Conservation (phyloP, 2,329 filamentous ascomycete genomes). For the Bipolaris gigantea region DNA sequence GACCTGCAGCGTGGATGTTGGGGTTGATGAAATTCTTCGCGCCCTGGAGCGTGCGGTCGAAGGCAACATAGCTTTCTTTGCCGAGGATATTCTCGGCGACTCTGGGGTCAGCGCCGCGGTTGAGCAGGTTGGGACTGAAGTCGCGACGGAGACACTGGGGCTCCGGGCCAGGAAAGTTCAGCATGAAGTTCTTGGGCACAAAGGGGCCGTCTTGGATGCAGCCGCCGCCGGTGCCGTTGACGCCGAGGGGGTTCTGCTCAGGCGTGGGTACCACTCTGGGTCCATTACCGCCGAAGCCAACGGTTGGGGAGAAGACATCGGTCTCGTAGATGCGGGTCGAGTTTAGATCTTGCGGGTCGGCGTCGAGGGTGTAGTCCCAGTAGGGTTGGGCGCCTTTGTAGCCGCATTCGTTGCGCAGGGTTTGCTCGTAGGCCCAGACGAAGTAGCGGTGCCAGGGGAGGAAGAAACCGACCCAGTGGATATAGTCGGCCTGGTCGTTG, state of each 20-base stretch:
- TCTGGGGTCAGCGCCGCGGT: constrained; percentile 22
- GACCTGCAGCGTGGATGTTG: constrained; percentile 42
- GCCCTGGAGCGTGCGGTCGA: constrained; percentile 33
- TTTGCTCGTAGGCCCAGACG: constrained; percentile 25
- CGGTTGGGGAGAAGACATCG: constrained; percentile 22
- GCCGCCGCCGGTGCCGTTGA: constrained; percentile 37
- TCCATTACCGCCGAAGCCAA: constrained; percentile 44
- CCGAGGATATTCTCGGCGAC: constrained; percentile 27
- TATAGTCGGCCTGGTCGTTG: constrained; percentile 21
- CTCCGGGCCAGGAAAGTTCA: constrained; percentile 27
- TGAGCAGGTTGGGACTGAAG: constrained; percentile 32
- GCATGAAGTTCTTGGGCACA: constrained; percentile 21
- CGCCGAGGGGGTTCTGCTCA: constrained; percentile 27
- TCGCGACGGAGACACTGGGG: constrained; percentile 38
- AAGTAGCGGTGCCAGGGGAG: constrained; percentile 31
- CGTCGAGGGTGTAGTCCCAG: constrained; percentile 35
- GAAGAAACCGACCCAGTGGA: constrained; percentile 33
- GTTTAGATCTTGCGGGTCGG: constrained; percentile 15
- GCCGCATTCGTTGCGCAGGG: constrained; percentile 27
- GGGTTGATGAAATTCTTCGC: constrained; percentile 28
- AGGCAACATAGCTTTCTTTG: constrained; percentile 32
- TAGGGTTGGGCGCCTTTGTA: constrained; percentile 41
- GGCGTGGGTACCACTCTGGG: constrained; percentile 28
- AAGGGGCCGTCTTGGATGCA: constrained; percentile 42
- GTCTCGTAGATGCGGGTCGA: constrained; percentile 20